These are phyloP conservation scores for Priceomyces fermenticarens DNA, from an alignment of 805 yeast genomes.

Conservation along the genomic window DNA sequence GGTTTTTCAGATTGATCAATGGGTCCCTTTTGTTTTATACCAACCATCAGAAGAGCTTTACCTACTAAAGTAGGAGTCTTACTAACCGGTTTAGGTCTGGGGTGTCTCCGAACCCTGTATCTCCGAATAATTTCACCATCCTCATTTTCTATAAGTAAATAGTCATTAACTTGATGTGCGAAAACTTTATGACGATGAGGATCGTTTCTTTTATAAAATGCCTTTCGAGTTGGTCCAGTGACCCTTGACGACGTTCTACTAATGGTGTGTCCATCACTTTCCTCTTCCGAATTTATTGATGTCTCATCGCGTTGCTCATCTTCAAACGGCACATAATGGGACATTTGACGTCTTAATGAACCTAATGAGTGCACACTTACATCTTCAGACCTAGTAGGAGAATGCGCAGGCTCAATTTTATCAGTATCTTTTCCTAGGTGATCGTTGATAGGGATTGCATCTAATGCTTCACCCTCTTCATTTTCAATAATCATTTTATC, in stretches of 20 bases:
- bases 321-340: conserved; percentile 31
- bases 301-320: conserved; percentile 6
- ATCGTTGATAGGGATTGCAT: conserved; percentile 42
- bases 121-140: conserved; percentile 91
- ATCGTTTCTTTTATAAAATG: conserved; percentile 28
- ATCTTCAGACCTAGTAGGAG: conserved; percentile 10
- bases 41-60: conserved; percentile 55
- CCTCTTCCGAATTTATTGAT: conserved; percentile 6
- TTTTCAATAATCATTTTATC: conserved; percentile 72
- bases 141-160: conserved; percentile 79
- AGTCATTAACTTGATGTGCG: conserved; percentile 79
- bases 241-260: conserved; percentile 11
- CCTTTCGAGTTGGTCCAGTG: conserved; percentile 14
- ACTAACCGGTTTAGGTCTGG: conserved; percentile 20
- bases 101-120: conserved; percentile 67
- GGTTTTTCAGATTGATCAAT: neutral
- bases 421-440: conserved; percentile 4
- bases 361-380: conserved; percentile 37
- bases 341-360: conserved; percentile 36
- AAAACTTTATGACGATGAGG: conserved; percentile 40
- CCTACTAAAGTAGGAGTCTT: conserved; percentile 40
- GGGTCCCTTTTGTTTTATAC: conserved; percentile 31
- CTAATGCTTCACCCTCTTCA: conserved; percentile 75
- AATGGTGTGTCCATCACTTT: conserved; percentile 8
- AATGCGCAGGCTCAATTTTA: conserved; percentile 1